Evolutionary conservation across 192 early-diverging fungal genomes (phyloP), one percentile per base, ranked within the genome.

Genomic region (Tieghemiomyces parasiticus): DNA sequence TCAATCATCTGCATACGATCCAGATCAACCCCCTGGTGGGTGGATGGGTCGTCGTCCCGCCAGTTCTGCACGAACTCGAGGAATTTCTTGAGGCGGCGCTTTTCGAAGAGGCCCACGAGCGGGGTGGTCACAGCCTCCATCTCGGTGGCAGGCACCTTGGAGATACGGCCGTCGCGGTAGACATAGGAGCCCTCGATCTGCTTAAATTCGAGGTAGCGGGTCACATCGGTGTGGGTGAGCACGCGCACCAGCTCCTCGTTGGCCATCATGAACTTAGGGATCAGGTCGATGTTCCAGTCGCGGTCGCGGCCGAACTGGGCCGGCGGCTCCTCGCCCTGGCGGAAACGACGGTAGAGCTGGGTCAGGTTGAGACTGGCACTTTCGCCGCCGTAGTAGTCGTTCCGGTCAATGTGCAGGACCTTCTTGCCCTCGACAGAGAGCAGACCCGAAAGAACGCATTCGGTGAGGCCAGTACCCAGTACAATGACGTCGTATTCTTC

Each of bases 261-360:
- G 30, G 91, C 92, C 95, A 99, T 97, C 76, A 95, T 89, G 74
- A 99, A 99, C 79, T 99, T 99, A 61, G 97, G 97, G 53, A 99
- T 95, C 68, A 97, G 74, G 72, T 99, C 97, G 54, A 99, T 82
- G 74, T 90, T 92, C 75, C 87, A 99, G 76, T 97, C 95, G 60
- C 93, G 83, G 67, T 82, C 81, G 48, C 75, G 75, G 14, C 88
- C 88, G 22, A 88, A 68, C 29, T 59, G 50, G 16, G 65, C 61
- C 19, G 87, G 78, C 38, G 78, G 65, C 22, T 62, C 54, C 25
- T 67, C 70, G 8, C 73, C 77, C 56, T 69, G 38, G 26, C 87
- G 80, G 73, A 85, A 89, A 65, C 81, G 82, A 62, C 77, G 64
- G 65, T 78, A 89, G 30, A 92, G 79, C 81, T 97, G 93, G 45